Conservation (phyloP, 192 early-diverging fungal genomes). For the Coemansia sp. region DNA sequence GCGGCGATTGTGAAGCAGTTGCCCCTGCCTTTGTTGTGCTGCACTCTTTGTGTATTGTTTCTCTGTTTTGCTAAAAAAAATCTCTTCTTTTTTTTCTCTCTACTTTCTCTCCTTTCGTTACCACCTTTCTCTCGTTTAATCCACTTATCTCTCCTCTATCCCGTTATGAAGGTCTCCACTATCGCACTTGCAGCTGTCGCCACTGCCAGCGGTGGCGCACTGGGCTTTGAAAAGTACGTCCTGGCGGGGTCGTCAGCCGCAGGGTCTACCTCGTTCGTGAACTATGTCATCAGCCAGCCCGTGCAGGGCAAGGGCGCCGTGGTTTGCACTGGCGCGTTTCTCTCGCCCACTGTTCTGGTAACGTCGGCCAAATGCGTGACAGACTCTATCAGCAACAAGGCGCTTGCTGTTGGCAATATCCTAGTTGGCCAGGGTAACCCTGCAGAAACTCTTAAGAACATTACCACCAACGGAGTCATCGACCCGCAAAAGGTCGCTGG, state of each 20-base stretch:
- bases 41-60: slow-evolving; percentile 4
- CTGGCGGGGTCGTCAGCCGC: slow-evolving; percentile 33
- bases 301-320: slow-evolving; percentile 13
- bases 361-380: slow-evolving; percentile 48
- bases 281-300: slow-evolving; percentile 30
- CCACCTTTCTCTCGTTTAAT: not conserved
- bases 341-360: slow-evolving; percentile 40
- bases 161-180: slow-evolving; percentile 36
- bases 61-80: not conserved
- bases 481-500: slow-evolving; percentile 17
- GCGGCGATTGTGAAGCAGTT: not conserved
- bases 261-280: slow-evolving; percentile 26
- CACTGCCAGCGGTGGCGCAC: slow-evolving; percentile 35
- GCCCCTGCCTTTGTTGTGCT: not conserved
- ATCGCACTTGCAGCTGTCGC: slow-evolving; percentile 34
- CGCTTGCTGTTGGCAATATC: slow-evolving; percentile 27
- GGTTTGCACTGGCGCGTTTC: slow-evolving; percentile 49
- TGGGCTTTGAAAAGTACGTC: slow-evolving; percentile 37
- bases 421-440: slow-evolving; percentile 41
- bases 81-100: slow-evolving; percentile 10
- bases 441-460: slow-evolving; percentile 11
- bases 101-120: not conserved
- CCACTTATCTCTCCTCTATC: not conserved
- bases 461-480: slow-evolving; percentile 11
- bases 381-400: slow-evolving; percentile 53